A percentile compares a stretch with the other conserved stretches of the same genome.
Evolutionary conservation across 2,329 filamentous ascomycete genomes (phyloP).

Genomic region (Lasiodiplodia theobromae): DNA sequence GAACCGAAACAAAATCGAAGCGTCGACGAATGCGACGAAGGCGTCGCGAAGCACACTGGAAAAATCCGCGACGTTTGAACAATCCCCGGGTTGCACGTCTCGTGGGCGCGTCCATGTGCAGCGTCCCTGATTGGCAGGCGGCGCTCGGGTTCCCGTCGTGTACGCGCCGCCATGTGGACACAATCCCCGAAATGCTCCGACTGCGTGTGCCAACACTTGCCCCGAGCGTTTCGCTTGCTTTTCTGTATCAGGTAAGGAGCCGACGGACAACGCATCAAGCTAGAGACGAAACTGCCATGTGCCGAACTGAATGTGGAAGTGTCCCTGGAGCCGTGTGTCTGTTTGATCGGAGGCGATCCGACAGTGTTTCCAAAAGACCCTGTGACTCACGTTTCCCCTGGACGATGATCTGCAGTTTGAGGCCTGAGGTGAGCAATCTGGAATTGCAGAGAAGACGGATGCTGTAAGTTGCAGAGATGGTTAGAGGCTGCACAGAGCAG

Average conservation of each 20-base stretch:
- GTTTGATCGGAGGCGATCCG: constrained; percentile 15
- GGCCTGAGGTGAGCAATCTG: constrained; percentile 21
- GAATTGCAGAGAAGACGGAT: background rate
- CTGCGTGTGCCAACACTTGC: constrained; percentile 7
- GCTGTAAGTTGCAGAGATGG: background rate
- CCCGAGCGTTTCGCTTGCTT: constrained; percentile 16
- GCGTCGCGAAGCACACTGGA: background rate
- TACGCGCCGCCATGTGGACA: constrained; percentile 18
- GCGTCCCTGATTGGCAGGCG: constrained; percentile 14
- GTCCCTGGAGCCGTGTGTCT: background rate
- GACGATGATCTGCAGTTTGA: constrained; percentile 13
- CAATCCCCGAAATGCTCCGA: constrained; percentile 19
- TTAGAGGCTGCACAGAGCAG: constrained; percentile 20
- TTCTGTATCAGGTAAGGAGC: constrained; percentile 8
- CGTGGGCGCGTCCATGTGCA: constrained; percentile 1
- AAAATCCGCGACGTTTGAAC: constrained; percentile 1
- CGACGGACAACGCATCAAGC: constrained; percentile 16
- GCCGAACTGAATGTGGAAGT: background rate
- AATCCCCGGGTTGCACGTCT: constrained; percentile 1
- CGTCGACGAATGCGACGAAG: background rate
- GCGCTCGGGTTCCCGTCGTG: constrained; percentile 15
- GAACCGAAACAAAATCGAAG: background rate
- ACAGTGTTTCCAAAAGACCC: constrained; percentile 7
- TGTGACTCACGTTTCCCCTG: constrained; percentile 17
- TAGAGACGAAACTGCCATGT: background rate